These are phyloP conservation scores for Cinnamomum micranthum DNA, from an alignment of 164 flowering plant genomes.

Conservation along the genomic window DNA sequence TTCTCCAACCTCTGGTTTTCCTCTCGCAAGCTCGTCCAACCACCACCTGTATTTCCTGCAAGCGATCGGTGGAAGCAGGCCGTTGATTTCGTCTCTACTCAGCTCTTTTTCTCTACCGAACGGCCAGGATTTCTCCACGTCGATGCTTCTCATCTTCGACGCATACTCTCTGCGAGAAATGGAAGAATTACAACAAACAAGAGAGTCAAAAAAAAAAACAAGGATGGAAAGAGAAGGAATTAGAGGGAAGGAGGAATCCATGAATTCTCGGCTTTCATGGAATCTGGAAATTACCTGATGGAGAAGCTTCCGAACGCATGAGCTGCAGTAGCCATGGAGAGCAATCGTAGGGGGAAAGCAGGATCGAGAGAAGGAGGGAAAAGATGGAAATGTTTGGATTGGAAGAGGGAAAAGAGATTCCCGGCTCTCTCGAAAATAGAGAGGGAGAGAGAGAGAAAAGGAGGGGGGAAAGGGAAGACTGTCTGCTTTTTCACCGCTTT, in stretches of 20 bases:
- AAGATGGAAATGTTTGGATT: neutral
- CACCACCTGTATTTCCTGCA: constrained; percentile 52
- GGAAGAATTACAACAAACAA: neutral
- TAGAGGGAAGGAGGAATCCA: neutral
- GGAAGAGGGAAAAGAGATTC: neutral
- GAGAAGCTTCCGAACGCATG: constrained; percentile 36
- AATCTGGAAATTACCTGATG: constrained; percentile 38
- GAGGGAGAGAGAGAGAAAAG: neutral
- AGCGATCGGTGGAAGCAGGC: constrained; percentile 47
- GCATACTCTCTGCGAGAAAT: constrained; percentile 42
- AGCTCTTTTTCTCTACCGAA: constrained; percentile 24
- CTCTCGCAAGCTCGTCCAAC: constrained; percentile 29
- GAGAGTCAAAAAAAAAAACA: too few relatives aligned
- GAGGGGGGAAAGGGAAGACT: neutral
- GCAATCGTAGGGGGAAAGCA: constrained; percentile 15
- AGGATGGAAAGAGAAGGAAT: too few relatives aligned
- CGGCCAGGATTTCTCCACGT: constrained; percentile 60
- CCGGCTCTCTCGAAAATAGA: neutral
- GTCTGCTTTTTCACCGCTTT: constrained; percentile 3
- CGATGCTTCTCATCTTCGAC: constrained; percentile 43
- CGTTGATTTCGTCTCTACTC: constrained; percentile 7
- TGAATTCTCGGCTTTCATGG: neutral
- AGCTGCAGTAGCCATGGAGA: neutral
- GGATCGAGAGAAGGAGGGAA: neutral
- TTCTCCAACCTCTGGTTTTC: neutral